Conservation (phyloP, 2,329 filamentous ascomycete species). For the Colletotrichum caudatum region DNA sequence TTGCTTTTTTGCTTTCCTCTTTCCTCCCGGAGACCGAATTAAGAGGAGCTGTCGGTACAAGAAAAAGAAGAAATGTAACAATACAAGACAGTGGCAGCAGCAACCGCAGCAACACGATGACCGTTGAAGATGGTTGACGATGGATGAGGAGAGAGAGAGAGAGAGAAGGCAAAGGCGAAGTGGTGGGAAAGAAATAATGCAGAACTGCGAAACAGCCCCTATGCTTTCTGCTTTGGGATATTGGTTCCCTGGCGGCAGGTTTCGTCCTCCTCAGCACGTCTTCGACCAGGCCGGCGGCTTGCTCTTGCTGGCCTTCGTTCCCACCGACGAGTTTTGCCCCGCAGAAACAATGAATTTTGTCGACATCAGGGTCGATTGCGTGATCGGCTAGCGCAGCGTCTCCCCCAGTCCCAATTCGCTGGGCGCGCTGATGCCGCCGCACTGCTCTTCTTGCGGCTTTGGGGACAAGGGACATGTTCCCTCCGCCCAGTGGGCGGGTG, state of each 20-base stretch:
- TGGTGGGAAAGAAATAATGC: constrained; percentile 12
- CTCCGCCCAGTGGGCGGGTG: not conserved
- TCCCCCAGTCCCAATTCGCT: constrained; percentile 40
- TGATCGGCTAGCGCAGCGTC: constrained; percentile 50
- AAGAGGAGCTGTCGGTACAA: not conserved
- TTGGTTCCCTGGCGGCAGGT: constrained; percentile 24
- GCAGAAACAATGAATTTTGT: constrained; percentile 43
- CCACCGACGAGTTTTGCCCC: constrained; percentile 37
- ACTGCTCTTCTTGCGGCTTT: constrained; percentile 34
- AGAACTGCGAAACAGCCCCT: constrained; percentile 28
- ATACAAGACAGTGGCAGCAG: not conserved
- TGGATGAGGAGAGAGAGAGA: not conserved
- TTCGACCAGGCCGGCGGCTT: constrained; percentile 6
- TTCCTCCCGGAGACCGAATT: constrained; percentile 1
- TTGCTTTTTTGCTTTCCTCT: not conserved
- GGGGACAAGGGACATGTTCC: not conserved
- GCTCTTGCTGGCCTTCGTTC: constrained; percentile 23
- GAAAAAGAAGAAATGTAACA: not conserved
- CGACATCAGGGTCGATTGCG: constrained; percentile 49
- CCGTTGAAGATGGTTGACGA: constrained; percentile 6
- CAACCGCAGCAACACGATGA: constrained; percentile 17
- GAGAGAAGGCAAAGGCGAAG: not conserved
- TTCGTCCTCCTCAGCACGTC: constrained; percentile 25
- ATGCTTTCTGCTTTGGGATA: constrained; percentile 33
- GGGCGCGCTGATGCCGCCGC: constrained; percentile 26